These are phyloP conservation scores for Panicum virgatum DNA, from an alignment of 202 grass and related monocot genomes.

Conservation along the genomic window DNA sequence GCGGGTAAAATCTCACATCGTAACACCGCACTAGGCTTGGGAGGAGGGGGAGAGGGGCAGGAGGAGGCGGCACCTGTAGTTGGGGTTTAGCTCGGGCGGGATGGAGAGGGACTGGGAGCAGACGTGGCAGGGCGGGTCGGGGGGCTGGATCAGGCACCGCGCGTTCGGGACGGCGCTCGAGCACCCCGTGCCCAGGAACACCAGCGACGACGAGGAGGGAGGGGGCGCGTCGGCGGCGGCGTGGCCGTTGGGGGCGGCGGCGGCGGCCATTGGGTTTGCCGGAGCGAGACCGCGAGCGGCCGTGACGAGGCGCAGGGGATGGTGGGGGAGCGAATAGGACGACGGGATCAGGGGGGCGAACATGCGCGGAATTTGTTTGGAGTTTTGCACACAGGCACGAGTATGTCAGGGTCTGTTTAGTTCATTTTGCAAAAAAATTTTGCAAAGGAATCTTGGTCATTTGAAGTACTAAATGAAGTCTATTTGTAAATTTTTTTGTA, in stretches of 20 bases:
- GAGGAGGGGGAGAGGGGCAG: neutral
- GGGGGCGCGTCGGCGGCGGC: neutral
- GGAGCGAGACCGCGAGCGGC: constrained; percentile 17
- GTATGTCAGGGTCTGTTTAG: too few species aligned
- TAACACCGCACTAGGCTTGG: neutral
- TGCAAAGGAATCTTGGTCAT: too few species aligned
- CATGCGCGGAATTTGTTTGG: constrained; percentile 27
- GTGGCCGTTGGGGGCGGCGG: constrained; percentile 37
- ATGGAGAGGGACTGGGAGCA: constrained; percentile 82
- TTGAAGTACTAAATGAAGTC: too few species aligned
- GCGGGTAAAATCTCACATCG: neutral
- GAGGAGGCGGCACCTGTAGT: constrained; percentile 68
- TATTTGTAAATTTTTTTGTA: too few species aligned
- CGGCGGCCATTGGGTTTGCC: constrained; percentile 35
- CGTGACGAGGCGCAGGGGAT: neutral
- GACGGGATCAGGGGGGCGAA: neutral
- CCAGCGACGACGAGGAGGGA: constrained; percentile 56
- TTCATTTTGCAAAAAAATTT: too few species aligned
- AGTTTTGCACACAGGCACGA: neutral
- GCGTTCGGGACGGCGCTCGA: constrained; percentile 93
- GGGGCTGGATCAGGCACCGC: constrained; percentile 87
- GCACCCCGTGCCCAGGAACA: constrained; percentile 97
- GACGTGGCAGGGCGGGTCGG: constrained; percentile 86
- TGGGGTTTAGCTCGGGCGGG: constrained; percentile 80
- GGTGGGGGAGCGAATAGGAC: neutral